phyloP scores from a whole-genome alignment of 2,329 filamentous ascomycete genomes.

The Colletotrichum lupini region DNA sequence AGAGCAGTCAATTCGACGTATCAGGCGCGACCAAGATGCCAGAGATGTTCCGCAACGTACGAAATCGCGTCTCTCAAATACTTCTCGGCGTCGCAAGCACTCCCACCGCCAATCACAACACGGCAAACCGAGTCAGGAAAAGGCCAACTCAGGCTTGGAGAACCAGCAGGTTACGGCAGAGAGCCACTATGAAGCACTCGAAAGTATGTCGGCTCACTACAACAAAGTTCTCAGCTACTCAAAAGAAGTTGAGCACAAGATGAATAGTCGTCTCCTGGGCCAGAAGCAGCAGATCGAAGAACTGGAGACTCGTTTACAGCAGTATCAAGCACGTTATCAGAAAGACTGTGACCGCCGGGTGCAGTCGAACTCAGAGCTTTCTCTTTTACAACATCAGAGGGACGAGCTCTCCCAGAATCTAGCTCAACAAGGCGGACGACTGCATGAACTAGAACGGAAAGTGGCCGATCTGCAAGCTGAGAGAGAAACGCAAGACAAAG shows the following conservation, averaged over 20 bases:
- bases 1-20: background rate
- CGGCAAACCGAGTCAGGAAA: background rate
- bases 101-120: background rate
- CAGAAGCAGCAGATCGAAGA: background rate
- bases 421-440: background rate
- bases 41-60: background rate
- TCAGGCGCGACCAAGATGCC: background rate
- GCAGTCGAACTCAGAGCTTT: background rate
- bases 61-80: constrained; percentile 6
- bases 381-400: background rate
- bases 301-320: background rate
- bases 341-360: background rate
- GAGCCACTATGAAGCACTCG: constrained; percentile 10
- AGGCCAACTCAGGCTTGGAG: background rate
- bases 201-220: constrained; percentile 12
- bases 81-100: background rate
- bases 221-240: constrained; percentile 20
- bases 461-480: constrained; percentile 43
- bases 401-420: constrained; percentile 6
- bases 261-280: background rate
- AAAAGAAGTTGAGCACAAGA: background rate
- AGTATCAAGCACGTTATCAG: background rate
- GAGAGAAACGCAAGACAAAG: constrained; percentile 36
- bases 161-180: background rate
- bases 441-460: constrained; percentile 40